Conservation (phyloP, 2,329 filamentous ascomycete species). For the Penicillium sp. region DNA sequence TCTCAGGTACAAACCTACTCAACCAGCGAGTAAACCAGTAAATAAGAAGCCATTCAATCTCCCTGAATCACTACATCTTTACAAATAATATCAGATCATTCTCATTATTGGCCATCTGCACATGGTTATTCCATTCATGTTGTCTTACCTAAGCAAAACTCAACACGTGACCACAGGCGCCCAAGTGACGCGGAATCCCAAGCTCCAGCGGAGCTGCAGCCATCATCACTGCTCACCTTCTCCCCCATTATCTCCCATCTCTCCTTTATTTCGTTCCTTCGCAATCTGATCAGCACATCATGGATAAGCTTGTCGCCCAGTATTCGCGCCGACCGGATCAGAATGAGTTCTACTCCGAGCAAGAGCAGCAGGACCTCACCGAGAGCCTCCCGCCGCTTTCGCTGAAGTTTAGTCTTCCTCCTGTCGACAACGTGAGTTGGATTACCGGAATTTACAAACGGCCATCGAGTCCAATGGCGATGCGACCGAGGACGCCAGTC, state of each 20-base stretch:
- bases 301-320: constrained; percentile 89
- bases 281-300: constrained; percentile 39
- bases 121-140: too few species aligned
- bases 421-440: constrained; percentile 71
- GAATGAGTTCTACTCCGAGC: constrained; percentile 64
- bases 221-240: constrained; percentile 16
- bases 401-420: constrained; percentile 91
- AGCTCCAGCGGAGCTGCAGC: constrained; percentile 26
- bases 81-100: too few species aligned
- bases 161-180: constrained; percentile 33
- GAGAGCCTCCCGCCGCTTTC: constrained; percentile 70
- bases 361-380: constrained; percentile 67
- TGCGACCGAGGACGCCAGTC: neutral
- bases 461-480: constrained; percentile 4
- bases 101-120: too few species aligned
- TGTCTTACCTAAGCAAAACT: too few species aligned
- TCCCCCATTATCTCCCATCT: constrained; percentile 11
- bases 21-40: too few species aligned
- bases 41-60: too few species aligned
- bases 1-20: too few species aligned
- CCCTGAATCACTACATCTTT: too few species aligned
- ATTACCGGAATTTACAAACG: neutral
- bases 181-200: constrained; percentile 34
- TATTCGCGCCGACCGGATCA: constrained; percentile 76
- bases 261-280: constrained; percentile 3